Percentiles rank a stretch among this genome's conserved stretches.
Conservation (phyloP, 345 rosid genomes). For the Erysimum cheiranthoides region DNA sequence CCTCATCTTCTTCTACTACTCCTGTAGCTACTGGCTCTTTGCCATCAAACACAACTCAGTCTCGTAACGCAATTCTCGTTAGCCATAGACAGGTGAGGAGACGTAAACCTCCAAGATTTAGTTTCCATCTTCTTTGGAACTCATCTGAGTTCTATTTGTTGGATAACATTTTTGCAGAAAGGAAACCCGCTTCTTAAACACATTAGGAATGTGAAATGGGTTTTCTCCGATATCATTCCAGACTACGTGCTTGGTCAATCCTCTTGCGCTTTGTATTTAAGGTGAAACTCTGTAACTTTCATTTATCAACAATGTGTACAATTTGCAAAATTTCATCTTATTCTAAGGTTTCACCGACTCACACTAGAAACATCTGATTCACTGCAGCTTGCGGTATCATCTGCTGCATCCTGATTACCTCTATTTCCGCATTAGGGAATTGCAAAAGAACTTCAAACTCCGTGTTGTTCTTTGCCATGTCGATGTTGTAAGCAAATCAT, state of each 20-base stretch:
- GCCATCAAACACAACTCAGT: constrained; percentile 47
- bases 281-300: constrained; percentile 50
- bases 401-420: constrained; percentile 90
- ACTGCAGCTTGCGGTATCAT: constrained; percentile 87
- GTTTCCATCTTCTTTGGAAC: background rate
- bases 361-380: background rate
- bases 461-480: constrained; percentile 88
- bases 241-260: constrained; percentile 85
- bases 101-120: background rate
- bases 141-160: background rate
- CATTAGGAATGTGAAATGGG: constrained; percentile 87
- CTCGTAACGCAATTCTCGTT: constrained; percentile 86
- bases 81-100: constrained; percentile 82
- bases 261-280: constrained; percentile 86
- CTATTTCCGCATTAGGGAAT: constrained; percentile 87
- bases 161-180: constrained; percentile 57
- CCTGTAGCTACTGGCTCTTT: constrained; percentile 43
- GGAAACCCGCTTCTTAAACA: constrained; percentile 93
- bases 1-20: constrained; percentile 51
- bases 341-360: background rate
- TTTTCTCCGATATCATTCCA: constrained; percentile 72
- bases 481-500: constrained; percentile 71
- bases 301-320: background rate
- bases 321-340: background rate
- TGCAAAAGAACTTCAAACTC: constrained; percentile 85